A percentile compares a stretch with the other conserved stretches of the same genome.
These are phyloP conservation scores for Pythium plurisporium DNA, from an alignment of 352 stramenopile species.

Conservation along the genomic window DNA sequence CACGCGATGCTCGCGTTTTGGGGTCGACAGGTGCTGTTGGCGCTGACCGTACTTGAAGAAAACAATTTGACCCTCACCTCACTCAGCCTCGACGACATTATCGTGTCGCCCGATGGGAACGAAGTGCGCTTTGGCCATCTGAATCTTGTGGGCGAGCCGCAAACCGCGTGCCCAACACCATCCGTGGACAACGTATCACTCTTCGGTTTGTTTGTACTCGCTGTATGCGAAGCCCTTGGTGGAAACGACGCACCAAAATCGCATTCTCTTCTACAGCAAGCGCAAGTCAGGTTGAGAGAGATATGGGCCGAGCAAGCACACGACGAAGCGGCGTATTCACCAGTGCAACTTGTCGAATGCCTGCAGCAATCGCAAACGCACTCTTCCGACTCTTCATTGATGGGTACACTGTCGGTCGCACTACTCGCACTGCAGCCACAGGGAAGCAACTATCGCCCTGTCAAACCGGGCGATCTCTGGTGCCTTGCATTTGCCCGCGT, in stretches of 20 bases:
- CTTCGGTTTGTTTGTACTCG: slow-evolving; percentile 16
- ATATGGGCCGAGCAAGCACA: slow-evolving; percentile 5
- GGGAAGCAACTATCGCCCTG: not conserved
- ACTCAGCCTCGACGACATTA: slow-evolving; percentile 22
- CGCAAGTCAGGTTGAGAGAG: not conserved
- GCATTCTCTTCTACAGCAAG: too few relatives aligned
- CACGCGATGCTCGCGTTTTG: slow-evolving; percentile 25
- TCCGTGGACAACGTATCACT: too few relatives aligned
- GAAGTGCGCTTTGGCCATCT: slow-evolving; percentile 29
- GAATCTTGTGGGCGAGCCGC: not conserved
- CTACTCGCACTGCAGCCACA: slow-evolving; percentile 11
- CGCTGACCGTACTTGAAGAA: slow-evolving; percentile 26
- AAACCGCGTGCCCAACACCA: too few relatives aligned
- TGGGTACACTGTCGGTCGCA: not conserved
- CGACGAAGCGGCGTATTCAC: too few relatives aligned
- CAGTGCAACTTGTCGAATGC: not conserved
- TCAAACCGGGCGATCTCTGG: not conserved
- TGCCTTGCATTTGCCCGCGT: not conserved
- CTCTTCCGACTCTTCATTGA: too few relatives aligned
- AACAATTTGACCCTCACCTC: slow-evolving; percentile 17
- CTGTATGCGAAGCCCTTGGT: slow-evolving; percentile 2
- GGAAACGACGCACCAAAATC: too few relatives aligned
- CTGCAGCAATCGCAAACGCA: too few relatives aligned
- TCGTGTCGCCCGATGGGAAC: slow-evolving; percentile 27
- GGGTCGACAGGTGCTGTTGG: slow-evolving; percentile 33